Conservation (phyloP, 805 yeast species). For the Yamadazyma insecticola region DNA sequence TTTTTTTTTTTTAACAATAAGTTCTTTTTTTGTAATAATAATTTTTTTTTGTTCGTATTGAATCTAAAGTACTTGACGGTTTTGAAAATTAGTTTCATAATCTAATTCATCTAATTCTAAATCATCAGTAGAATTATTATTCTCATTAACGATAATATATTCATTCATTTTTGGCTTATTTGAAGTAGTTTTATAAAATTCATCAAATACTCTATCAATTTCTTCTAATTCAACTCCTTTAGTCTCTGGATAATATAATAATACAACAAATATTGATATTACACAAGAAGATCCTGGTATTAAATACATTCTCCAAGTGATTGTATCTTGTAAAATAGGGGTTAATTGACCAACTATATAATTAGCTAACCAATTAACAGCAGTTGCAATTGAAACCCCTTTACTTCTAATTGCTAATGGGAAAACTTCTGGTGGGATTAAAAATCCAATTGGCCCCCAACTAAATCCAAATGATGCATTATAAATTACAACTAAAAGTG, state of each 20-base stretch:
- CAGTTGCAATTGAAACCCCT: slow-evolving; percentile 42
- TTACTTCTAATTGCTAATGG: slow-evolving; percentile 40
- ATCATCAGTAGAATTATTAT: no score
- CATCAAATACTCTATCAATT: slow-evolving; percentile 34
- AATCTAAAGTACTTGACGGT: slow-evolving; percentile 3
- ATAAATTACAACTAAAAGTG: slow-evolving; percentile 36
- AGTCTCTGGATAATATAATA: slow-evolving; percentile 38
- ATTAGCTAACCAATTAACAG: slow-evolving; percentile 43
- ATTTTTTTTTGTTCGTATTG: no score
- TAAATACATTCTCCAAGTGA: slow-evolving; percentile 39
- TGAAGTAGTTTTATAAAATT: slow-evolving; percentile 17
- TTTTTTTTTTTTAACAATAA: no score
- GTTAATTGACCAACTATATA: slow-evolving; percentile 43
- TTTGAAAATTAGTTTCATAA: slow-evolving; percentile 10
- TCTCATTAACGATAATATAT: slow-evolving; percentile 9
- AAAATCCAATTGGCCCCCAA: slow-evolving; percentile 45
- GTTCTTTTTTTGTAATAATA: no score
- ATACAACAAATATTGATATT: slow-evolving; percentile 29
- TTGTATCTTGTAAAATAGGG: slow-evolving; percentile 35
- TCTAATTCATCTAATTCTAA: slow-evolving; percentile 21
- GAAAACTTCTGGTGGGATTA: slow-evolving; percentile 41
- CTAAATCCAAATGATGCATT: slow-evolving; percentile 42
- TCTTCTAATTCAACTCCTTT: slow-evolving; percentile 42
- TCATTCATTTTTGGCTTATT: slow-evolving; percentile 15
- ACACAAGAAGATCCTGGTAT: slow-evolving; percentile 37